Percentiles rank a stretch among this genome's conserved stretches.
Evolutionary conservation across 2,329 filamentous ascomycete genomes (phyloP).

Genomic region (Aquanectria penicillioides): DNA sequence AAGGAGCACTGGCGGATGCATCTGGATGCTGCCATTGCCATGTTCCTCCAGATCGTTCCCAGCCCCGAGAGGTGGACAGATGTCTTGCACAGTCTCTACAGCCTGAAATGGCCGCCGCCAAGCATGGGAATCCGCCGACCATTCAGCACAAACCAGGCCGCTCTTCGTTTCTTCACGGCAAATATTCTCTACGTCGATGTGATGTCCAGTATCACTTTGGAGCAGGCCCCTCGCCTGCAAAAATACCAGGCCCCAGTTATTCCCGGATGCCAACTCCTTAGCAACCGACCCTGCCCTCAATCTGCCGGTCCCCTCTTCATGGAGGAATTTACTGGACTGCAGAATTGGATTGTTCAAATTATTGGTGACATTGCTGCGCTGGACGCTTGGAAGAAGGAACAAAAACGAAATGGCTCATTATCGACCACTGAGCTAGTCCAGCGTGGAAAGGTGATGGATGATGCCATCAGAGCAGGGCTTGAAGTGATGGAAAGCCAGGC

Average conservation of each 20-base stretch:
- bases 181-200: slow-evolving; percentile 61
- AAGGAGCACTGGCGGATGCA: slow-evolving; percentile 62
- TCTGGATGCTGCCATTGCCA: slow-evolving; percentile 58
- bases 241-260: slow-evolving; percentile 54
- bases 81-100: slow-evolving; percentile 45
- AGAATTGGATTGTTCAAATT: slow-evolving; percentile 66
- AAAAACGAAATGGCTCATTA: slow-evolving; percentile 54
- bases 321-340: slow-evolving; percentile 63
- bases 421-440: slow-evolving; percentile 57
- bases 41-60: slow-evolving; percentile 59
- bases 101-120: slow-evolving; percentile 47
- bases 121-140: slow-evolving; percentile 47
- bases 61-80: slow-evolving; percentile 50
- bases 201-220: slow-evolving; percentile 58
- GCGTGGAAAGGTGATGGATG: slow-evolving; percentile 55
- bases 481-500: slow-evolving; percentile 40
- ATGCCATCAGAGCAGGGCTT: slow-evolving; percentile 47
- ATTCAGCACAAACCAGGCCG: slow-evolving; percentile 58
- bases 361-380: slow-evolving; percentile 64
- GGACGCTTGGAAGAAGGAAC: slow-evolving; percentile 64
- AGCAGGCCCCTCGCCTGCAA: slow-evolving; percentile 53
- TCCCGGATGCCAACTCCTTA: slow-evolving; percentile 38
- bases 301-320: slow-evolving; percentile 51
- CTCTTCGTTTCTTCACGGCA: slow-evolving; percentile 58
- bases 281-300: slow-evolving; percentile 29